phyloP scores from a whole-genome alignment of 371 early-diverging fungal species.

The Mycotypha africana region DNA sequence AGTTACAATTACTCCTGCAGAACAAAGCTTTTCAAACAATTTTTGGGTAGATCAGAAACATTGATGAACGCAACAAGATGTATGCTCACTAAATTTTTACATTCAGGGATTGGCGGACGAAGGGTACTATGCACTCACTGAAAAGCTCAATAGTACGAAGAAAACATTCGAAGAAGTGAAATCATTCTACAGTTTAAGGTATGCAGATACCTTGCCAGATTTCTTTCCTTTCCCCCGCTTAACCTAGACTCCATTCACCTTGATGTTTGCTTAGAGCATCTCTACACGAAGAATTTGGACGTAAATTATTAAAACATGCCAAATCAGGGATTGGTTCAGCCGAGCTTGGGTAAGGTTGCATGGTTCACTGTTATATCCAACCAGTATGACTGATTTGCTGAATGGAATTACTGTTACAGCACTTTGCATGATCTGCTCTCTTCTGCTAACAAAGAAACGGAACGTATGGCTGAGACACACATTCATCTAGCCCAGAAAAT shows the following conservation, averaged over 20 bases:
- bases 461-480: constrained; percentile 70
- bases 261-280: constrained; percentile 47
- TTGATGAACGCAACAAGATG: background rate
- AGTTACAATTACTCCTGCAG: no score
- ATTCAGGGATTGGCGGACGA: constrained; percentile 79
- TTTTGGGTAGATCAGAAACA: constrained; percentile 29
- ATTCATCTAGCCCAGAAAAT: constrained; percentile 76
- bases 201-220: no score
- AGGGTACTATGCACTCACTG: constrained; percentile 77
- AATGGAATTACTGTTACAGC: no score
- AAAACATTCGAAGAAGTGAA: constrained; percentile 78
- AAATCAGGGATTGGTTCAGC: constrained; percentile 76
- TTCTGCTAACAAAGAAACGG: constrained; percentile 74
- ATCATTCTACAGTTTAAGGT: constrained; percentile 29
- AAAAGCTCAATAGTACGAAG: constrained; percentile 80
- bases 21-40: constrained; percentile 32
- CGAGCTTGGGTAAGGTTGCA: constrained; percentile 70
- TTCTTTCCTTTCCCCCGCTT: no score
- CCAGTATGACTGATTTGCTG: background rate
- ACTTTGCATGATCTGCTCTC: constrained; percentile 64
- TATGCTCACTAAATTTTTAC: background rate
- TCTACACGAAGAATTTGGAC: constrained; percentile 87
- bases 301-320: constrained; percentile 71
- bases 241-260: no score
- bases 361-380: constrained; percentile 12